Conservation (phyloP, 805 yeast species). For the Torulaspora delbrueckii region DNA sequence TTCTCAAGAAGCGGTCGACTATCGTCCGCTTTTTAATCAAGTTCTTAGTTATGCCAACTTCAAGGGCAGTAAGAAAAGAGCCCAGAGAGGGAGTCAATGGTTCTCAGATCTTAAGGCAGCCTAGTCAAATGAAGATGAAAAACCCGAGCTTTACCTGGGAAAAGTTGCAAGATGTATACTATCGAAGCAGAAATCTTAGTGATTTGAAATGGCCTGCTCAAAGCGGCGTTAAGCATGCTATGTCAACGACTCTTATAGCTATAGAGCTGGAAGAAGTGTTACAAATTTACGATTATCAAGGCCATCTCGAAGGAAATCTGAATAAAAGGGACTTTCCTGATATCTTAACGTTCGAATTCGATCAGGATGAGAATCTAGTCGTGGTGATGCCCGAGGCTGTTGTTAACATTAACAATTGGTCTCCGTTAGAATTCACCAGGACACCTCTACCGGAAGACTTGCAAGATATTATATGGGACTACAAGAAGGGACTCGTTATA, state of each 20-base stretch:
- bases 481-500: constrained; percentile 20
- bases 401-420: constrained; percentile 17
- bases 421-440: constrained; percentile 19
- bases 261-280: constrained; percentile 33
- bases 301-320: constrained; percentile 13
- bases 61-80: not conserved
- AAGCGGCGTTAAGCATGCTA: constrained; percentile 28
- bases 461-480: constrained; percentile 32
- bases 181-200: constrained; percentile 44
- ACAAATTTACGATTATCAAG: constrained; percentile 40
- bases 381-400: constrained; percentile 18
- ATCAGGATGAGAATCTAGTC: constrained; percentile 20
- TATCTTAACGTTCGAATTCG: constrained; percentile 21
- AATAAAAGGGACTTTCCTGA: constrained; percentile 14
- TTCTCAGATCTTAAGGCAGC: not conserved
- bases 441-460: constrained; percentile 10
- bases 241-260: constrained; percentile 41
- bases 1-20: not conserved
- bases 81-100: not conserved
- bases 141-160: constrained; percentile 67
- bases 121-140: constrained; percentile 1
- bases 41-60: not conserved
- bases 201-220: constrained; percentile 22
- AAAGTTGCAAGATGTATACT: constrained; percentile 63
- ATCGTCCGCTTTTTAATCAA: constrained; percentile 1